Evolutionary conservation across 495 filamentous ascomycete species (phyloP).

Genomic region (Penicillium lagena): DNA sequence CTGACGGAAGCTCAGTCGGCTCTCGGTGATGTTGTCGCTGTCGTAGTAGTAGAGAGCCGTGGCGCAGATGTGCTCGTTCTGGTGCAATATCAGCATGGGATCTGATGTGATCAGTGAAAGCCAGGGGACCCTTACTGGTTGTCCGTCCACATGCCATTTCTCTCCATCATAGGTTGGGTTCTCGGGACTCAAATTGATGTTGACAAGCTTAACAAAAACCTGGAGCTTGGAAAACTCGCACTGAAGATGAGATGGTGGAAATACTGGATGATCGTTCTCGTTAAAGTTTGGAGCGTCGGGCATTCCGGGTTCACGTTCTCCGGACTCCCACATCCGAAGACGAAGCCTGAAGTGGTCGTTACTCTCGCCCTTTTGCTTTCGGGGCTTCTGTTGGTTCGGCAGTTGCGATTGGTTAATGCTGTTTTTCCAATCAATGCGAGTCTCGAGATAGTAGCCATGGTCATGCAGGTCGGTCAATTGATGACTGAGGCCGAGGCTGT

Average conservation of each 20-base stretch:
- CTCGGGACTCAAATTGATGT: conserved; percentile 54
- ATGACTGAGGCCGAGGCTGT: conserved; percentile 7
- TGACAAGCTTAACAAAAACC: conserved; percentile 57
- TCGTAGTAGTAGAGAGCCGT: conserved; percentile 59
- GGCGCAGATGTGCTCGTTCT: conserved; percentile 52
- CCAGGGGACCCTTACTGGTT: conserved; percentile 23
- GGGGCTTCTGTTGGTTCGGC: not conserved
- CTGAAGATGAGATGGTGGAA: too few relatives aligned
- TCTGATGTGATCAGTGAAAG: not conserved
- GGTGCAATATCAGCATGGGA: not conserved
- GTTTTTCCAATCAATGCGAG: too few relatives aligned
- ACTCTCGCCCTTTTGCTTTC: not conserved
- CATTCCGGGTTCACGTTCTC: too few relatives aligned
- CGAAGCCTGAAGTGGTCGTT: not conserved
- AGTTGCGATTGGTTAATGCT: not conserved
- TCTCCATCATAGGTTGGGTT: conserved; percentile 43
- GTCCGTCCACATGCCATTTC: conserved; percentile 50
- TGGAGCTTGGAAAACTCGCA: conserved; percentile 34
- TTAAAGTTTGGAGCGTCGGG: too few relatives aligned
- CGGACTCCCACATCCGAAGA: not conserved
- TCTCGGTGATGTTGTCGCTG: conserved; percentile 52
- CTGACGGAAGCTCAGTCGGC: conserved; percentile 46
- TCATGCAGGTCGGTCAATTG: too few relatives aligned
- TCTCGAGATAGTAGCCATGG: too few relatives aligned
- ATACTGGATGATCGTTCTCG: not conserved